These are phyloP conservation scores for Barbarea vulgaris DNA, from an alignment of 345 rosid species.

Conservation along the genomic window DNA sequence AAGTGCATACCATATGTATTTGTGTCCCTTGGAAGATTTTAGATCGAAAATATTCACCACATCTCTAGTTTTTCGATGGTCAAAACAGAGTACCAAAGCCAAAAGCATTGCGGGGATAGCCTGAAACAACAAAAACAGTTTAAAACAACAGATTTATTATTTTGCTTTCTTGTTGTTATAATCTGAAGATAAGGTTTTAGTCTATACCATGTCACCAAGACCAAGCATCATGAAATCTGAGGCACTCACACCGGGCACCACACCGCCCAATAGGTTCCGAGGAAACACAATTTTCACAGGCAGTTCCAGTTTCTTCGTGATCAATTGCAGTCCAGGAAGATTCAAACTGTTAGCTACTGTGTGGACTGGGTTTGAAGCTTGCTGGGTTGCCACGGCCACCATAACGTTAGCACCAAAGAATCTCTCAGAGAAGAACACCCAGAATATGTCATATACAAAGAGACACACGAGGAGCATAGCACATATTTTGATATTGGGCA, in stretches of 20 bases:
- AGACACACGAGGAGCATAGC: conserved; percentile 84
- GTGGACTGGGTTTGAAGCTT: conserved; percentile 95
- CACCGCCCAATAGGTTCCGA: conserved; percentile 74
- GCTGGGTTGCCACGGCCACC: conserved; percentile 98
- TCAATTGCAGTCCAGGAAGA: conserved; percentile 91
- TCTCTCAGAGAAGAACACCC: conserved; percentile 99
- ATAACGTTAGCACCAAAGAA: conserved; percentile 97
- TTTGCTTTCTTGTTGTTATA: neutral
- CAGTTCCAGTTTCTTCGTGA: conserved; percentile 91
- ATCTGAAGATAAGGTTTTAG: conserved; percentile 26
- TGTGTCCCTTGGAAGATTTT: conserved; percentile 73
- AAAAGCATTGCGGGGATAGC: conserved; percentile 97
- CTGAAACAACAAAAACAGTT: conserved; percentile 46
- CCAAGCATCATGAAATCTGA: conserved; percentile 98
- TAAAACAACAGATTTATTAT: neutral
- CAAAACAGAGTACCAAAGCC: conserved; percentile 85
- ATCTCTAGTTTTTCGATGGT: conserved; percentile 82
- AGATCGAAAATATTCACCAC: conserved; percentile 65
- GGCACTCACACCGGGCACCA: conserved; percentile 60
- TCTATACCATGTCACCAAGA: conserved; percentile 94
- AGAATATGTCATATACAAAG: conserved; percentile 93
- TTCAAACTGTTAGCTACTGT: conserved; percentile 91
- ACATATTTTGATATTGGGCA: conserved; percentile 91
- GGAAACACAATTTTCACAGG: conserved; percentile 95
- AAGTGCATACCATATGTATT: conserved; percentile 89